Conservation (phyloP, 2,329 filamentous ascomycete species). For the Lojkania enalia region DNA sequence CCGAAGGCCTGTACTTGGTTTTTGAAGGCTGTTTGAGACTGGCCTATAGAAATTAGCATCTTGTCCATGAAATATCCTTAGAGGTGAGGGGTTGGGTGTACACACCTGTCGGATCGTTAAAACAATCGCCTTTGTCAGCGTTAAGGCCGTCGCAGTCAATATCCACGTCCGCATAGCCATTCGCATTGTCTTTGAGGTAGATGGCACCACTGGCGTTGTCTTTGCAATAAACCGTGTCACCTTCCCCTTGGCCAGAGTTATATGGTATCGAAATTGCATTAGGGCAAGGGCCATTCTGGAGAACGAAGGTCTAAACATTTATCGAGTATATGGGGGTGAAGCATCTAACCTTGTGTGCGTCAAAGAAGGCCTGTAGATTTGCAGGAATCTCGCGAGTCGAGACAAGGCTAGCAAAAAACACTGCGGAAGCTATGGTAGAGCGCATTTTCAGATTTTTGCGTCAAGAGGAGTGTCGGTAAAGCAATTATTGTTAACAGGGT, state of each 20-base stretch:
- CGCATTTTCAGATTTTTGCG: too few relatives aligned
- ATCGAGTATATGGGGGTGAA: too few relatives aligned
- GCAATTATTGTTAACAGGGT: too few relatives aligned
- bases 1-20: conserved; percentile 25
- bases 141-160: conserved; percentile 62
- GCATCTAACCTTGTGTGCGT: conserved; percentile 2
- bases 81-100: background rate
- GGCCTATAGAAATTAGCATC: conserved; percentile 49
- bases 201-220: conserved; percentile 34
- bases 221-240: conserved; percentile 27
- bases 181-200: conserved; percentile 52
- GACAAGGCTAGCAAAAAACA: conserved; percentile 5
- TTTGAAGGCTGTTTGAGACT: conserved; percentile 54
- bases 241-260: conserved; percentile 17
- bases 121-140: conserved; percentile 45
- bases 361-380: conserved; percentile 12
- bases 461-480: too few relatives aligned
- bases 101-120: conserved; percentile 37
- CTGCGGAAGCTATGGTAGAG: background rate
- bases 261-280: conserved; percentile 22
- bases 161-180: conserved; percentile 58
- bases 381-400: conserved; percentile 10
- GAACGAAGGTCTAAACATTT: conserved; percentile 4
- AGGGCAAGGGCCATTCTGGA: conserved; percentile 16
- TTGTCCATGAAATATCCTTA: background rate